These are phyloP conservation scores for Blastobotrys chiropterorum DNA, from an alignment of 805 yeast genomes.

Conservation along the genomic window DNA sequence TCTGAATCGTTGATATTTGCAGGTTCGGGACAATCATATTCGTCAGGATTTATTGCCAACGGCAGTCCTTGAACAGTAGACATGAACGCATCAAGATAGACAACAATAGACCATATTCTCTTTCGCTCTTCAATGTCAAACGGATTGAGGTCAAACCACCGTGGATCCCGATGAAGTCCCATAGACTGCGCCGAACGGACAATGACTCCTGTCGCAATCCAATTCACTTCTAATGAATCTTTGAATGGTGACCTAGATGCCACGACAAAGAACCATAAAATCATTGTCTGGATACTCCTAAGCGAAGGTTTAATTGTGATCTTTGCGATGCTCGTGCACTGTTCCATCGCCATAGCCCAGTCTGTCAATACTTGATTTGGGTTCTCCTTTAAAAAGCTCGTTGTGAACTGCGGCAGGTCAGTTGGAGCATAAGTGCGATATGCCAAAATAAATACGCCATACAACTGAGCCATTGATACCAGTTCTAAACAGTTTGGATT, in stretches of 20 bases:
- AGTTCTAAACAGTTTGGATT: slow-evolving; percentile 24
- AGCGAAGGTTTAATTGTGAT: slow-evolving; percentile 28
- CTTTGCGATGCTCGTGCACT: slow-evolving; percentile 26
- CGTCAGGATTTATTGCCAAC: slow-evolving; percentile 21
- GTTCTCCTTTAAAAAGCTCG: slow-evolving; percentile 11
- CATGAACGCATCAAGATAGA: slow-evolving; percentile 21
- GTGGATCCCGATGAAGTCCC: slow-evolving; percentile 33
- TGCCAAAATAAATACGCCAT: slow-evolving; percentile 25
- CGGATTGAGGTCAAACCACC: slow-evolving; percentile 27
- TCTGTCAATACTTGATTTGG: slow-evolving; percentile 19
- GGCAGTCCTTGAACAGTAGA: slow-evolving; percentile 30
- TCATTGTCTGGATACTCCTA: slow-evolving; percentile 23
- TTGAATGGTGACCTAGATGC: slow-evolving; percentile 13
- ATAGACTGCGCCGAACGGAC: slow-evolving; percentile 29
- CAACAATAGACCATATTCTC: slow-evolving; percentile 24
- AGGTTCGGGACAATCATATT: slow-evolving; percentile 26
- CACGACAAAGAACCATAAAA: slow-evolving; percentile 28
- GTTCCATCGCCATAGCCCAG: slow-evolving; percentile 28
- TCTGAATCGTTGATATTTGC: slow-evolving; percentile 23
- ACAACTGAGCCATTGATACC: slow-evolving; percentile 26
- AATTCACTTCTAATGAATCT: slow-evolving; percentile 23
- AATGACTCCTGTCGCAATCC: slow-evolving; percentile 27
- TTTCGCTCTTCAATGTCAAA: slow-evolving; percentile 29
- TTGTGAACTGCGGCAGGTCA: slow-evolving; percentile 18
- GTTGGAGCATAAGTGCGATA: slow-evolving; percentile 23